A percentile compares a stretch with the other conserved stretches of the same genome.
These are phyloP conservation scores for Plasmopara muralis DNA, from an alignment of 352 stramenopile species.

Conservation along the genomic window DNA sequence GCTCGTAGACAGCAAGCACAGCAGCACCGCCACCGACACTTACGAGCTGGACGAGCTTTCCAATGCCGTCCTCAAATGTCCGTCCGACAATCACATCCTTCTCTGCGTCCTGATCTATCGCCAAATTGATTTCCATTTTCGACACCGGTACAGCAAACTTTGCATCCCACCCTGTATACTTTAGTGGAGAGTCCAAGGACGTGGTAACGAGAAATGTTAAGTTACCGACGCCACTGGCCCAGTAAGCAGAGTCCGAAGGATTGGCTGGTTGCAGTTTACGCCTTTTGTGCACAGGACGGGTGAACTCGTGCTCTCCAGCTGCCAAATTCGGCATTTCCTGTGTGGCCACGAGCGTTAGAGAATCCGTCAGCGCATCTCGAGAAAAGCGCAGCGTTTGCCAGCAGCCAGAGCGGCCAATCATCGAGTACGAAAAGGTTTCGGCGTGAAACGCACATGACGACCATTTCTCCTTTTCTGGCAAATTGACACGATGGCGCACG, in stretches of 20 bases:
- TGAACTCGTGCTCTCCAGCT: constrained; percentile 15
- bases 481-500: constrained; percentile 25
- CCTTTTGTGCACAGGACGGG: constrained; percentile 48
- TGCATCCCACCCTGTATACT: constrained; percentile 58
- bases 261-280: constrained; percentile 41
- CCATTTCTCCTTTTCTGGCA: constrained; percentile 27
- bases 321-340: constrained; percentile 37
- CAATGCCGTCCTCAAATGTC: constrained; percentile 24
- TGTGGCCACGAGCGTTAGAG: constrained; percentile 33
- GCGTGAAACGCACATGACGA: constrained; percentile 57
- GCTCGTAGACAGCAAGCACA: constrained; percentile 56
- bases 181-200: constrained; percentile 25
- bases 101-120: constrained; percentile 19
- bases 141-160: constrained; percentile 70
- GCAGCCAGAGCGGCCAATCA: constrained; percentile 46
- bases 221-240: constrained; percentile 34
- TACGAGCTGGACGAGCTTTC: constrained; percentile 41
- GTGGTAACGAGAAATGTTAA: constrained; percentile 56
- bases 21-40: constrained; percentile 51
- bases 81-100: constrained; percentile 15
- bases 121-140: constrained; percentile 36
- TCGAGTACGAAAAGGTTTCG: constrained; percentile 64
- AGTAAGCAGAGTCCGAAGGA: constrained; percentile 22
- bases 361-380: constrained; percentile 40
- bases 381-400: constrained; percentile 47